phyloP scores from a whole-genome alignment of 2,329 filamentous ascomycete species.

The Daldinia sp. region DNA sequence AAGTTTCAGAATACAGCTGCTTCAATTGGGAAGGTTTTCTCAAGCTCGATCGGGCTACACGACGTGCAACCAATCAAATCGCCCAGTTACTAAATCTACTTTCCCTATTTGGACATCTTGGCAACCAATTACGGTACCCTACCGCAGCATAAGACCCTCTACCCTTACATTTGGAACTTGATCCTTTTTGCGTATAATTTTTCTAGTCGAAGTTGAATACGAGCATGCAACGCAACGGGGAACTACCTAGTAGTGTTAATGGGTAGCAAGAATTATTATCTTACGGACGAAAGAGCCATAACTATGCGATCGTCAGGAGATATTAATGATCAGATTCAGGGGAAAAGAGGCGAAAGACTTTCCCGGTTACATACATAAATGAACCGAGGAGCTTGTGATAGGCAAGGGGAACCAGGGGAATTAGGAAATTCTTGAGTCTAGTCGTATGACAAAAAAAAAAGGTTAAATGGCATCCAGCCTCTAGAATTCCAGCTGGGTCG shows the following conservation, averaged over 20 bases:
- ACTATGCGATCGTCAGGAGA: constrained; percentile 33
- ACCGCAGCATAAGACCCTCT: constrained; percentile 1
- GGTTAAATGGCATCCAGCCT: constrained; percentile 19
- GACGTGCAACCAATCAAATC: constrained; percentile 22
- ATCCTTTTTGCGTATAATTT: not conserved
- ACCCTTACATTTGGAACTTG: not conserved
- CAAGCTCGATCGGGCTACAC: not conserved
- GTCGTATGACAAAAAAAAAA: constrained; percentile 7
- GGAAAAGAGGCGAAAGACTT: constrained; percentile 12
- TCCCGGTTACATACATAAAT: constrained; percentile 26
- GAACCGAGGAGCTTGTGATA: constrained; percentile 4
- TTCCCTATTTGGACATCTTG: constrained; percentile 25
- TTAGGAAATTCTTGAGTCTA: constrained; percentile 16
- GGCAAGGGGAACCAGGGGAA: constrained; percentile 25
- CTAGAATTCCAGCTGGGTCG: constrained; percentile 25
- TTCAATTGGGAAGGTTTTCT: constrained; percentile 11
- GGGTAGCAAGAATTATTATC: too few species aligned
- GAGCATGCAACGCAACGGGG: not conserved
- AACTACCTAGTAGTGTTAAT: not conserved
- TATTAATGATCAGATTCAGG: constrained; percentile 9
- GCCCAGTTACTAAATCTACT: constrained; percentile 7
- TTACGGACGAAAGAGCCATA: not conserved
- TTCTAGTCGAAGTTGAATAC: not conserved
- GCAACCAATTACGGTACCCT: constrained; percentile 23
- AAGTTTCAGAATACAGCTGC: constrained; percentile 29